These are phyloP conservation scores for Sporothrix globosa DNA, from an alignment of 2,329 filamentous ascomycete genomes.

Conservation along the genomic window DNA sequence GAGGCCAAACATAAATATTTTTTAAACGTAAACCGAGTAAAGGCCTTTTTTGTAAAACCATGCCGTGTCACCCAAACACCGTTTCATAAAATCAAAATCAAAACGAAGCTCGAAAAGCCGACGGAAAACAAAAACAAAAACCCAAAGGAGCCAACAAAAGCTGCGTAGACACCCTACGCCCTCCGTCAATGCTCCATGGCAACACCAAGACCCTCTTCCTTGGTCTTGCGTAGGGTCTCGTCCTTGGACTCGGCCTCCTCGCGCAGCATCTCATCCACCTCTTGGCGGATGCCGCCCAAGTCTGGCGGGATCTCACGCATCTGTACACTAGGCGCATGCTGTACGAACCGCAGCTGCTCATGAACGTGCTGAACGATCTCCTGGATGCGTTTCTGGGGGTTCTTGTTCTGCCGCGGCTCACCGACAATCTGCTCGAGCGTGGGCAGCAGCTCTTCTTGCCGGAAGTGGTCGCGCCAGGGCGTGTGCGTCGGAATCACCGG, in stretches of 20 bases:
- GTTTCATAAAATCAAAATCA: not conserved
- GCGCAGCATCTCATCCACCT: constrained; percentile 68
- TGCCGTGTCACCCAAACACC: constrained; percentile 25
- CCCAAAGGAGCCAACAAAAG: not conserved
- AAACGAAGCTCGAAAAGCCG: not conserved
- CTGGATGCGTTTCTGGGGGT: constrained; percentile 73
- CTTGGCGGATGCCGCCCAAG: constrained; percentile 66
- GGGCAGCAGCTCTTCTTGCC: constrained; percentile 84
- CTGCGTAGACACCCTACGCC: not conserved
- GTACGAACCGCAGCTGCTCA: constrained; percentile 84
- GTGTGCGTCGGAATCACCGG: constrained; percentile 77
- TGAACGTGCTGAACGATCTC: constrained; percentile 76
- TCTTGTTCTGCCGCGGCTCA: constrained; percentile 75
- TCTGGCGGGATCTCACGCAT: constrained; percentile 80
- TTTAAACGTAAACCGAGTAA: not conserved
- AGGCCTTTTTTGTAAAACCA: not conserved
- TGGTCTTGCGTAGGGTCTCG: constrained; percentile 55
- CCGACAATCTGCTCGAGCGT: constrained; percentile 72
- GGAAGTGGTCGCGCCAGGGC: constrained; percentile 86
- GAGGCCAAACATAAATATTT: not conserved
- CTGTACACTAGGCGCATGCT: constrained; percentile 84
- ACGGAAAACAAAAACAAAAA: not conserved
- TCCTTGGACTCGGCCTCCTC: constrained; percentile 66
- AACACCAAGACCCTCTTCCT: constrained; percentile 61
- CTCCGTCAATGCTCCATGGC: constrained; percentile 53